These are phyloP conservation scores for Marchantia polymorpha DNA, from an alignment of 225 moss, liverwort and hornwort genomes.

Conservation along the genomic window DNA sequence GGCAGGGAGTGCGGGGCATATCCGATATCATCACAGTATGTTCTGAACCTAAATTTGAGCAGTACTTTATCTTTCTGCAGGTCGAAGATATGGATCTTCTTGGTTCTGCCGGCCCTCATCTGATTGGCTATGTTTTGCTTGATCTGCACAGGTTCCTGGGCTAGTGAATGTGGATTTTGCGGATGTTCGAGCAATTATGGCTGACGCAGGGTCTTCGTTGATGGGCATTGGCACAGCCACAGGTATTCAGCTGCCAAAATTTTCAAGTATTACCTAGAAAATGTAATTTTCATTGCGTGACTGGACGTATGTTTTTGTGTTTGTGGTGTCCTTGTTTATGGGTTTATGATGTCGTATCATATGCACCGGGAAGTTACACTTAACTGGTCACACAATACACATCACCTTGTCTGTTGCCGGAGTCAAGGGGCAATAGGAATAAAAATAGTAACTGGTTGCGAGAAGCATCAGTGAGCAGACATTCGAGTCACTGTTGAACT, in stretches of 20 bases:
- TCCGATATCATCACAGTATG: conserved; percentile 92
- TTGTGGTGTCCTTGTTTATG: not conserved
- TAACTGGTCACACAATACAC: no score
- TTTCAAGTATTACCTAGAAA: not conserved
- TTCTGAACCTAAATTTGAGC: not conserved
- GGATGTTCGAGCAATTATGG: conserved; percentile 95
- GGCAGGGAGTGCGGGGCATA: conserved; percentile 93
- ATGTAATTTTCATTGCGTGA: not conserved
- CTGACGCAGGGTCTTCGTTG: conserved; percentile 90
- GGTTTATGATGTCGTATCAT: no score
- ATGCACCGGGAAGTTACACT: no score
- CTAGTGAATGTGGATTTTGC: conserved; percentile 96
- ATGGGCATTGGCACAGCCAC: conserved; percentile 97
- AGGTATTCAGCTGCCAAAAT: conserved; percentile 38
- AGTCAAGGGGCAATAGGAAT: no score
- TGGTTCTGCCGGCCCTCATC: not conserved
- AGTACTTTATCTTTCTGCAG: not conserved
- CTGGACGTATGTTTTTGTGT: not conserved
- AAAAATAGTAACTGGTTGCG: no score
- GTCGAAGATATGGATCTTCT: not conserved
- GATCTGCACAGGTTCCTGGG: conserved; percentile 71
- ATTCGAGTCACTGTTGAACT: no score
- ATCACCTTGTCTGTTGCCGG: no score
- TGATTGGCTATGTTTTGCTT: not conserved
- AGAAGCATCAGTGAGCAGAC: no score